phyloP scores from a whole-genome alignment of 495 filamentous ascomycete genomes.

The Aspergillus panamensis region DNA sequence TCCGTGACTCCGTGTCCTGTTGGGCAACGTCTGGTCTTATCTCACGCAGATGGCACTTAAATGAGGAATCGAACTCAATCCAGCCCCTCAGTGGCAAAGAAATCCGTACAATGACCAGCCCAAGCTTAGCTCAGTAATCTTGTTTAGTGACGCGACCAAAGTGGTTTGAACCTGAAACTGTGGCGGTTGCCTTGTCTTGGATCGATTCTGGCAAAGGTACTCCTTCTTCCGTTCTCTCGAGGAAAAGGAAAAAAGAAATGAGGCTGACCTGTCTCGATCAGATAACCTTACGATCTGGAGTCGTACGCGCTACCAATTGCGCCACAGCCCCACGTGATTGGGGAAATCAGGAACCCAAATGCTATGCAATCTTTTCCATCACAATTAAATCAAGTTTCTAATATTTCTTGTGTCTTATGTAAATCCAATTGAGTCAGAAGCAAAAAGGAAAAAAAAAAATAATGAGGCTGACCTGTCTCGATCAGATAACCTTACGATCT shows the following conservation, averaged over 20 bases:
- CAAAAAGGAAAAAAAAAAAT: too few species aligned
- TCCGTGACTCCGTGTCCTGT: neutral
- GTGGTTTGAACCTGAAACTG: neutral
- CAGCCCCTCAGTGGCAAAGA: neutral
- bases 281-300: conserved; percentile 24
- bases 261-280: conserved; percentile 16
- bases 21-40: neutral
- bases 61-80: neutral
- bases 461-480: conserved; percentile 16
- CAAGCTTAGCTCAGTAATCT: too few species aligned
- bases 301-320: conserved; percentile 25
- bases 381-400: too few species aligned
- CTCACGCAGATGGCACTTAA: neutral
- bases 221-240: neutral
- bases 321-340: conserved; percentile 18
- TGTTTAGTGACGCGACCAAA: neutral
- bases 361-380: too few species aligned
- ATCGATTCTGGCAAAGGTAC: neutral
- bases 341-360: too few species aligned
- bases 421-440: too few species aligned
- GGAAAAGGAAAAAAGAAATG: too few species aligned
- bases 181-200: neutral
- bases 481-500: conserved; percentile 23
- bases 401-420: too few species aligned
- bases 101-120: neutral